Conservation (phyloP, 257 asterid species). For the Lavandula angustifolia region DNA sequence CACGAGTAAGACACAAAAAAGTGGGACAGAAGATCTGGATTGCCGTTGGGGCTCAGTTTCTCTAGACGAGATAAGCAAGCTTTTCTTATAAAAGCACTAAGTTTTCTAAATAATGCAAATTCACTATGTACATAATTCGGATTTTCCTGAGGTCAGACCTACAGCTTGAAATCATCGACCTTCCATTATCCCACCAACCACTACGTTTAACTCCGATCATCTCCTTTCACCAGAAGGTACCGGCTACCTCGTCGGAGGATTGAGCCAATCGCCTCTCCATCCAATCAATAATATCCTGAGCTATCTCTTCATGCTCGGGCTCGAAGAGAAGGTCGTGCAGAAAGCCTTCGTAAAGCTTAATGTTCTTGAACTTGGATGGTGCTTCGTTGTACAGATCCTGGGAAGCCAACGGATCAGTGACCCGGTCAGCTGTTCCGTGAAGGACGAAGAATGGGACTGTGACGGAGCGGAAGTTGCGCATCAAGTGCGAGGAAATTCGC, state of each 20-base stretch:
- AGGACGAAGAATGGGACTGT: slow-evolving; percentile 95
- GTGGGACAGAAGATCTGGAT: too few species aligned
- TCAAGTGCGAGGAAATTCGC: slow-evolving; percentile 79
- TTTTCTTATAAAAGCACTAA: slow-evolving; percentile 4
- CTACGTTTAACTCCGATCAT: neutral
- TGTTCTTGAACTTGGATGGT: slow-evolving; percentile 75
- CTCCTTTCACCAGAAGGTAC: slow-evolving; percentile 30
- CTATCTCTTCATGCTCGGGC: slow-evolving; percentile 93
- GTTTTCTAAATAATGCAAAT: slow-evolving; percentile 23
- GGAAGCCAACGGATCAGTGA: slow-evolving; percentile 95
- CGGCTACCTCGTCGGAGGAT: slow-evolving; percentile 27
- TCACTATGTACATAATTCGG: slow-evolving; percentile 25
- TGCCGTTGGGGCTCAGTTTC: neutral
- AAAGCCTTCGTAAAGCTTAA: slow-evolving; percentile 88
- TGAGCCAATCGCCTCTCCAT: slow-evolving; percentile 63
- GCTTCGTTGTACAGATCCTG: slow-evolving; percentile 89
- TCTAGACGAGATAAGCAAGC: neutral
- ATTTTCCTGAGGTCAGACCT: slow-evolving; percentile 13
- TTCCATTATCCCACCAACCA: neutral
- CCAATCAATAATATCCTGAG: slow-evolving; percentile 91
- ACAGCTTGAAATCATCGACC: slow-evolving; percentile 17
- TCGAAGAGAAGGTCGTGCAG: slow-evolving; percentile 94
- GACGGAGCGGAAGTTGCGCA: slow-evolving; percentile 66
- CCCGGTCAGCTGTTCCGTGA: slow-evolving; percentile 94
- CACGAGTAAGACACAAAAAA: too few species aligned